These are phyloP conservation scores for Candida sakaeoensis DNA, from an alignment of 805 yeast genomes.

Conservation along the genomic window DNA sequence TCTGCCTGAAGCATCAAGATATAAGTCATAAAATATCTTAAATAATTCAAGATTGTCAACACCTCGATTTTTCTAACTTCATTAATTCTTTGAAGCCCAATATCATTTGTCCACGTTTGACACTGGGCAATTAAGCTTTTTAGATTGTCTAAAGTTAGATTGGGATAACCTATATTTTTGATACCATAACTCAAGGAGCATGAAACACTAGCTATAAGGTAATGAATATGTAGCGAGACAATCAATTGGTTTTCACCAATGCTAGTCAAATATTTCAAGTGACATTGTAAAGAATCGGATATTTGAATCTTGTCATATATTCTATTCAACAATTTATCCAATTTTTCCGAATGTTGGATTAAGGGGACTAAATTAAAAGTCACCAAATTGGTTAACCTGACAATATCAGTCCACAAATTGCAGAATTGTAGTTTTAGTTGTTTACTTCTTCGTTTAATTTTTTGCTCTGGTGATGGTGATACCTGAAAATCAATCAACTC, in stretches of 20 bases:
- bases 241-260: slow-evolving; percentile 16
- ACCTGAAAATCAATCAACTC: slow-evolving; percentile 16
- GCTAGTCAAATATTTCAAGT: slow-evolving; percentile 18
- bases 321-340: slow-evolving; percentile 17
- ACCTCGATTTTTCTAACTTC: slow-evolving; percentile 17
- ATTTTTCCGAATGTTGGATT: slow-evolving; percentile 17
- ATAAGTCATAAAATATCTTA: slow-evolving; percentile 24
- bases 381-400: slow-evolving; percentile 28
- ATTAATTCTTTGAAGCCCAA: slow-evolving; percentile 13
- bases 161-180: slow-evolving; percentile 16
- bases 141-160: slow-evolving; percentile 18
- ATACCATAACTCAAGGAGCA: slow-evolving; percentile 20
- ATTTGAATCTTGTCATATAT: slow-evolving; percentile 18
- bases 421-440: slow-evolving; percentile 27
- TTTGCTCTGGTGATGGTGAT: slow-evolving; percentile 5
- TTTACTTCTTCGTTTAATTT: slow-evolving; percentile 14
- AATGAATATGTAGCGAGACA: slow-evolving; percentile 21
- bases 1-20: slow-evolving; percentile 35
- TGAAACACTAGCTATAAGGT: slow-evolving; percentile 26
- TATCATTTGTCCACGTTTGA: slow-evolving; percentile 22
- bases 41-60: slow-evolving; percentile 22
- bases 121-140: slow-evolving; percentile 21
- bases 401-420: slow-evolving; percentile 32
- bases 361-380: slow-evolving; percentile 23
- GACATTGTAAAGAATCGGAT: slow-evolving; percentile 19